These are phyloP conservation scores for Chrysoporthe deuterocubensis DNA, from an alignment of 2,329 filamentous ascomycete species.

Conservation along the genomic window DNA sequence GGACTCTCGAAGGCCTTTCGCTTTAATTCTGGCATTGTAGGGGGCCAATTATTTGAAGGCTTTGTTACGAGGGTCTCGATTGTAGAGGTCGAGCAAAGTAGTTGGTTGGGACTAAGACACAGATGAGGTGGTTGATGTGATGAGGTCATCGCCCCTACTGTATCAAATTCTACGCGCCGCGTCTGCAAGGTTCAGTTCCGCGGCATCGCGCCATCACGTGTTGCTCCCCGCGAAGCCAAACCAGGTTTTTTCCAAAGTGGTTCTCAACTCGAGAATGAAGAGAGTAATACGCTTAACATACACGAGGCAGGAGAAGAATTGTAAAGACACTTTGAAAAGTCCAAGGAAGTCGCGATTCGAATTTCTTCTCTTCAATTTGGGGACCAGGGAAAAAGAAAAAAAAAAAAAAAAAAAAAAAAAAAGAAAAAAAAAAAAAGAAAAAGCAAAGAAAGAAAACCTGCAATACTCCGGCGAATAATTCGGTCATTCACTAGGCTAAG, in stretches of 20 bases:
- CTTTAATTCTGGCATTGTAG: conserved; percentile 18
- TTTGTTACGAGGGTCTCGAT: no score
- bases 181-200: background rate
- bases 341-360: no score
- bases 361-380: no score
- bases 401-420: no score
- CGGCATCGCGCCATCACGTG: background rate
- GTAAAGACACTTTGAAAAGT: no score
- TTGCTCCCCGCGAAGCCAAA: background rate
- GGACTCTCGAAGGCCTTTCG: conserved; percentile 35
- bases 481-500: no score
- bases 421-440: no score
- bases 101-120: background rate
- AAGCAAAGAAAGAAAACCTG: no score
- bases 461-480: no score
- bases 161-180: background rate
- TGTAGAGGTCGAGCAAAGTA: background rate
- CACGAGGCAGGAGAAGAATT: background rate
- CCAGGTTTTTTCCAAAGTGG: no score
- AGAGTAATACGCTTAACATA: background rate
- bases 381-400: no score
- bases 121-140: background rate
- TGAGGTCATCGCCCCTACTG: conserved; percentile 4
- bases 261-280: no score
- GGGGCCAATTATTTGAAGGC: background rate